Evolutionary conservation across 352 stramenopile species (phyloP).

Genomic region (Phytophthora megakarya): DNA sequence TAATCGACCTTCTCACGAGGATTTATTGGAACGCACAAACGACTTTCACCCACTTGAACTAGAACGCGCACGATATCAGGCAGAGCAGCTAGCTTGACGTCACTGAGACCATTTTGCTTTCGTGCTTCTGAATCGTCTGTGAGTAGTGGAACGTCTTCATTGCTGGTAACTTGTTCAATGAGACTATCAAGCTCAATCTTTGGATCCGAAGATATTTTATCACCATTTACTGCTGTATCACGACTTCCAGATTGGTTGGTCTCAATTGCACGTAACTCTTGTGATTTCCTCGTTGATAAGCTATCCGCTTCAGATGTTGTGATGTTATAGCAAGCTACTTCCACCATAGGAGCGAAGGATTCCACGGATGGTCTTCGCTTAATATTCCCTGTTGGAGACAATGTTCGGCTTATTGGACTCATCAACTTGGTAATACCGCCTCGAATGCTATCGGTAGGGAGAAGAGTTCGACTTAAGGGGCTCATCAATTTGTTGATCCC

Average conservation of each 20-base stretch:
- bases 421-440: slow-evolving; percentile 33
- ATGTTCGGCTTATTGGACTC: slow-evolving; percentile 26
- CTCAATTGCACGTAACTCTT: slow-evolving; percentile 3
- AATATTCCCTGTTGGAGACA: slow-evolving; percentile 14
- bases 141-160: background rate
- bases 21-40: slow-evolving; percentile 61
- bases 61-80: slow-evolving; percentile 54
- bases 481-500: slow-evolving; percentile 35
- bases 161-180: background rate
- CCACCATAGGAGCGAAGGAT: slow-evolving; percentile 15
- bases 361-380: slow-evolving; percentile 17
- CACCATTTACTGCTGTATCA: background rate
- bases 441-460: slow-evolving; percentile 28
- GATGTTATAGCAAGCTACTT: slow-evolving; percentile 21
- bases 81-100: slow-evolving; percentile 26
- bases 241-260: background rate
- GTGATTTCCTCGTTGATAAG: background rate
- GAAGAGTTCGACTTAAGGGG: slow-evolving; percentile 23
- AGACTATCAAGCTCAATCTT: no score
- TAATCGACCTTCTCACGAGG: slow-evolving; percentile 48
- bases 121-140: background rate
- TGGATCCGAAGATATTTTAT: background rate
- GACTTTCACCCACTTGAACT: slow-evolving; percentile 58
- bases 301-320: background rate
- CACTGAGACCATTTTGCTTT: slow-evolving; percentile 19